These are phyloP conservation scores for Chlorella ohadii DNA, from an alignment of 139 green algal species.

Conservation along the genomic window DNA sequence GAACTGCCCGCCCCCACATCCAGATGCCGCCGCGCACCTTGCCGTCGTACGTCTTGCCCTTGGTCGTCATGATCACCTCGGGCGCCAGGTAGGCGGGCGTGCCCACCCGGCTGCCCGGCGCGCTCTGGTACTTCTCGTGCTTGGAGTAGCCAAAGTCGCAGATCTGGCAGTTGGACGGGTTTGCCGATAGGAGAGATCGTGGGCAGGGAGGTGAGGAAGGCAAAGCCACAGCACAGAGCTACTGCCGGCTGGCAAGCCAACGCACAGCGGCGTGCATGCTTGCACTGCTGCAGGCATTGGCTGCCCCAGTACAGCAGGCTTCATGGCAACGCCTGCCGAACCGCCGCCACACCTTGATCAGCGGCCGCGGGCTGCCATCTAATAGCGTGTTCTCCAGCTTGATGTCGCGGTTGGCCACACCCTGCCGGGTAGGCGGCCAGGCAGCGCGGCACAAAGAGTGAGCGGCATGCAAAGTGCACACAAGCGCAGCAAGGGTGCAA, in stretches of 20 bases:
- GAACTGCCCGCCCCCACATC: too few relatives aligned
- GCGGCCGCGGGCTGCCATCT: conserved; percentile 79
- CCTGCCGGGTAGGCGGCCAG: conserved; percentile 32
- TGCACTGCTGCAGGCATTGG: too few relatives aligned
- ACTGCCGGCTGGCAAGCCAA: too few relatives aligned
- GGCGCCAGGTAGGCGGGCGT: conserved; percentile 98
- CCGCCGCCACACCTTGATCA: conserved; percentile 92
- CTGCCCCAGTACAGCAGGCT: too few relatives aligned
- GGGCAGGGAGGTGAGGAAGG: too few relatives aligned
- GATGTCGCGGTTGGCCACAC: conserved; percentile 92
- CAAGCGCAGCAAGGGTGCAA: too few relatives aligned
- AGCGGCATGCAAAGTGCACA: too few relatives aligned
- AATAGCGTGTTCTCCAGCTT: conserved; percentile 99
- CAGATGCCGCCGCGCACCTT: conserved; percentile 58
- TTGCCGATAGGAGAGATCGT: too few relatives aligned
- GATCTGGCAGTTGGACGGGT: conserved; percentile 49
- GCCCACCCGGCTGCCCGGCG: conserved; percentile 88
- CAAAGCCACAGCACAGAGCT: too few relatives aligned
- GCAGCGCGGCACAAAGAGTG: too few relatives aligned
- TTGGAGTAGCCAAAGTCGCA: conserved; percentile 78
- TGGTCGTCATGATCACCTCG: conserved; percentile 92
- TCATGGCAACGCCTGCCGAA: too few relatives aligned
- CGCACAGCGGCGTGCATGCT: too few relatives aligned
- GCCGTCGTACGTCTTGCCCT: conserved; percentile 88
- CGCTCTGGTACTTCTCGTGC: conserved; percentile 87